Base-by-base conservation (phyloP, 495 filamentous ascomycete species). In the Annulohypoxylon bovei region DNA sequence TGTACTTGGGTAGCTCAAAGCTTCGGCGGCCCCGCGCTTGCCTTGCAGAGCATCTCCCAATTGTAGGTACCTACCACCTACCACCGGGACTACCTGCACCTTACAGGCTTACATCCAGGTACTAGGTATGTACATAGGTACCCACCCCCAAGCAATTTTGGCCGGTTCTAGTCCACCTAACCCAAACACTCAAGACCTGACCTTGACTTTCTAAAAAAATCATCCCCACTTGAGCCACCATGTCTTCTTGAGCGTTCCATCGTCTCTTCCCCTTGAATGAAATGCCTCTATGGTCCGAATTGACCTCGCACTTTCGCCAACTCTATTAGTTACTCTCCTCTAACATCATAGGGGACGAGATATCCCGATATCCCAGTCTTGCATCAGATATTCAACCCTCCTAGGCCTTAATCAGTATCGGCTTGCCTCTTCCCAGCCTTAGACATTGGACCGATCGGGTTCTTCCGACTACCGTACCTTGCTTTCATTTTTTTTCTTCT, bases 161-260 rank as follows among this genome's bases (percentile, higher is more conserved):
- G 39, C n/a, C 39, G 20, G 39, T 42, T 42, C 39, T 42, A 42
- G 39, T 40, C 35, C 35, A 52, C 14, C 23, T 49, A 18, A 49
- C 4, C 30, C 49, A 23, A 56, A 47, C 35, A 47, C 18, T 39
- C 32, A 33, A 28, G 30, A 53, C 28, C 47, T 35, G 40, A 60
- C 33, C 27, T 53, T 37, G 47, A 12, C 33, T 18, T 44, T 37
- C 52, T 50, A 16, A 44, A 14, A 47, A 47, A 18, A n/a, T 18
- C 28, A 30, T 62, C 69, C 58, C 69, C 69, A 67, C 69, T 60
- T 59, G 59, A 67, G 64, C 64, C 69, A 67, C 63, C 69, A 72
- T 63, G 64, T 67, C 64, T 72, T 71, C 49, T 62, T 64, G 53
- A 59, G 23, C 37, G 69, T 67, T 67, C 64, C 58, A 64, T 67